phyloP scores from a whole-genome alignment of 139 green algal species.

The Helicosporidium sp. region DNA sequence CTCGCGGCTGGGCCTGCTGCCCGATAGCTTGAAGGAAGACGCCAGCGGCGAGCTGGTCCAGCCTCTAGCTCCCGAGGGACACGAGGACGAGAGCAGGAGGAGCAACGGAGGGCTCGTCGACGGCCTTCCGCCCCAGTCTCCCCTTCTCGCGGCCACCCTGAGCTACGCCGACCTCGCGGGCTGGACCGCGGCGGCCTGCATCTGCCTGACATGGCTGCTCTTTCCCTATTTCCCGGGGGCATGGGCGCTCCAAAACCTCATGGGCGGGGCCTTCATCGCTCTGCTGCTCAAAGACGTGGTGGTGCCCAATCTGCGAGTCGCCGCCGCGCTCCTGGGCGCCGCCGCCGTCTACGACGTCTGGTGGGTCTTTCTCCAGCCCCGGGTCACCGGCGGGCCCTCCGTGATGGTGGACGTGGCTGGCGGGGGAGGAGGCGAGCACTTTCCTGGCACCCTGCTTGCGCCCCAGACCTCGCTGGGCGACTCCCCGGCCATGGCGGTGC shows the following conservation, averaged over 20 bases:
- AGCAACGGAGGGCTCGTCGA: too few relatives aligned
- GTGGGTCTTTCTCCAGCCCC: conserved; percentile 84
- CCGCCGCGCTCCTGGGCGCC: conserved; percentile 49
- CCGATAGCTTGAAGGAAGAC: background rate
- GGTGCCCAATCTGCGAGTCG: conserved; percentile 41
- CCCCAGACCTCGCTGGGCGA: conserved; percentile 19
- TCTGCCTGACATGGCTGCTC: too few relatives aligned
- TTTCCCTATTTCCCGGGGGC: too few relatives aligned
- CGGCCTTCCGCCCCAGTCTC: too few relatives aligned
- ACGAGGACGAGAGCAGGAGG: too few relatives aligned
- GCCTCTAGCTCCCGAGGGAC: too few relatives aligned
- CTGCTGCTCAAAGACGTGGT: conserved; percentile 43
- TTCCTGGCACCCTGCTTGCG: conserved; percentile 73
- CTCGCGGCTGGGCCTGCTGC: background rate
- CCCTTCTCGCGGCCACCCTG: background rate
- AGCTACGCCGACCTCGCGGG: background rate
- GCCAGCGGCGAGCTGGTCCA: too few relatives aligned
- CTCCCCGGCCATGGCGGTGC: conserved; percentile 10
- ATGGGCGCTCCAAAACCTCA: conserved; percentile 45
- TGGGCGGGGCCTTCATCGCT: conserved; percentile 48
- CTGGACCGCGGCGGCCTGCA: too few relatives aligned
- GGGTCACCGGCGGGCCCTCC: conserved; percentile 42
- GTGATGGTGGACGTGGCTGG: conserved; percentile 71
- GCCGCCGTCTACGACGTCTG: conserved; percentile 74
- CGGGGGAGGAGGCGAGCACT: conserved; percentile 16